These are phyloP conservation scores for Halophytophthora polymorphica DNA, from an alignment of 352 stramenopile genomes.

Conservation along the genomic window DNA sequence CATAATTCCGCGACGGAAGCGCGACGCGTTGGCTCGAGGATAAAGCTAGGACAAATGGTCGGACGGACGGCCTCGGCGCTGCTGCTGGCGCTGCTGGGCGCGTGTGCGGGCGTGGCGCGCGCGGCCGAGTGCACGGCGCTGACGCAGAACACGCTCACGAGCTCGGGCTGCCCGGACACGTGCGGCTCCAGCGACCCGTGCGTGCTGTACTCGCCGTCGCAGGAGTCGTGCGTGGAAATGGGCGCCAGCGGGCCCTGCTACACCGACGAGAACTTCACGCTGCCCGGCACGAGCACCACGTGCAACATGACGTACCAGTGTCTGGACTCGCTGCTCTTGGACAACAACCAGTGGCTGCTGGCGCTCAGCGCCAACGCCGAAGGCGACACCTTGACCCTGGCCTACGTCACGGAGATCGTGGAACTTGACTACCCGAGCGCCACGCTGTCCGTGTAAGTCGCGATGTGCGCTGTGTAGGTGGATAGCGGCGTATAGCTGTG, in stretches of 20 bases:
- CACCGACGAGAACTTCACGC: constrained; percentile 22
- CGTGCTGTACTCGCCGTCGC: constrained; percentile 49
- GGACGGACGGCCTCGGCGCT: too few relatives aligned
- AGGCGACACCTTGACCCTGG: constrained; percentile 30
- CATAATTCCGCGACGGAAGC: too few relatives aligned
- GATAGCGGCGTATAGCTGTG: constrained; percentile 3
- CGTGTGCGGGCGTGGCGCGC: constrained; percentile 2
- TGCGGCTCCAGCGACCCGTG: constrained; percentile 32
- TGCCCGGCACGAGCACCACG: constrained; percentile 13
- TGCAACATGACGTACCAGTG: constrained; percentile 65
- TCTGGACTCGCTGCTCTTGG: constrained; percentile 37
- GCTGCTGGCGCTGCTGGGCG: constrained; percentile 11
- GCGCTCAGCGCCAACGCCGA: constrained; percentile 22
- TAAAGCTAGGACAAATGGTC: too few relatives aligned
- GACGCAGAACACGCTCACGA: constrained; percentile 50
- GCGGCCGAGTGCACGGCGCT: constrained; percentile 38
- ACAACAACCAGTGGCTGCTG: constrained; percentile 36
- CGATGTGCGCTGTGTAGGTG: background rate
- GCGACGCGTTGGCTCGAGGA: too few relatives aligned
- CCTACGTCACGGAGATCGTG: constrained; percentile 46
- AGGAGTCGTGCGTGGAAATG: constrained; percentile 23
- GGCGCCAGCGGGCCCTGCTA: constrained; percentile 34
- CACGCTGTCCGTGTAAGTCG: constrained; percentile 41
- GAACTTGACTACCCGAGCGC: constrained; percentile 29
- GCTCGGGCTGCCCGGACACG: constrained; percentile 30